phyloP scores from a whole-genome alignment of 768 basidiomycete species.

The Lactarius sanguifluus region DNA sequence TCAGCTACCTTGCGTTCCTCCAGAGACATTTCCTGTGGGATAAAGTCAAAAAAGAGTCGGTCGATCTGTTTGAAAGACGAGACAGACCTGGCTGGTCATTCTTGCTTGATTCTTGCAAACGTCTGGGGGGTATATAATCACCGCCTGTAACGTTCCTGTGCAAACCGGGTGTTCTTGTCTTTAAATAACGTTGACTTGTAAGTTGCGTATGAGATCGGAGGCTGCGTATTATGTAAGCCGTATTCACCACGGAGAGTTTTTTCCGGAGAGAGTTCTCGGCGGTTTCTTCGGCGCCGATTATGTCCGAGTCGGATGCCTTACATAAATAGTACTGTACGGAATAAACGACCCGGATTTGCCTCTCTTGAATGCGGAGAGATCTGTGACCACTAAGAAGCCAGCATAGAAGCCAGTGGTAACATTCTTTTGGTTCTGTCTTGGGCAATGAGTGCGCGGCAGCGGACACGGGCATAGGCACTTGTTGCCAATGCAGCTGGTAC shows the following conservation, averaged over 20 bases:
- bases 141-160: slow-evolving; percentile 86
- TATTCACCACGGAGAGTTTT: slow-evolving; percentile 14
- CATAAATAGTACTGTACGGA: too few relatives aligned
- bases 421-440: too few relatives aligned
- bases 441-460: too few relatives aligned
- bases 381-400: too few relatives aligned
- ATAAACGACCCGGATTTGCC: too few relatives aligned
- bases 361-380: too few relatives aligned
- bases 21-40: slow-evolving; percentile 86
- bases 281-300: too few relatives aligned
- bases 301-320: too few relatives aligned
- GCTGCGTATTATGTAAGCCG: slow-evolving; percentile 42
- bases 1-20: slow-evolving; percentile 87
- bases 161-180: slow-evolving; percentile 87
- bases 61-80: slow-evolving; percentile 30
- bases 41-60: not conserved
- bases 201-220: slow-evolving; percentile 56
- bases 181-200: slow-evolving; percentile 82
- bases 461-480: too few relatives aligned
- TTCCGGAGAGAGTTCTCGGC: not conserved
- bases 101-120: slow-evolving; percentile 47
- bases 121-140: slow-evolving; percentile 57
- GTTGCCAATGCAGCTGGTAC: too few relatives aligned
- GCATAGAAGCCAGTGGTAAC: too few relatives aligned
- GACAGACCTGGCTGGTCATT: slow-evolving; percentile 78